Evolutionary conservation across 768 basidiomycete species (phyloP).

Genomic region (Tylopilus sp.): DNA sequence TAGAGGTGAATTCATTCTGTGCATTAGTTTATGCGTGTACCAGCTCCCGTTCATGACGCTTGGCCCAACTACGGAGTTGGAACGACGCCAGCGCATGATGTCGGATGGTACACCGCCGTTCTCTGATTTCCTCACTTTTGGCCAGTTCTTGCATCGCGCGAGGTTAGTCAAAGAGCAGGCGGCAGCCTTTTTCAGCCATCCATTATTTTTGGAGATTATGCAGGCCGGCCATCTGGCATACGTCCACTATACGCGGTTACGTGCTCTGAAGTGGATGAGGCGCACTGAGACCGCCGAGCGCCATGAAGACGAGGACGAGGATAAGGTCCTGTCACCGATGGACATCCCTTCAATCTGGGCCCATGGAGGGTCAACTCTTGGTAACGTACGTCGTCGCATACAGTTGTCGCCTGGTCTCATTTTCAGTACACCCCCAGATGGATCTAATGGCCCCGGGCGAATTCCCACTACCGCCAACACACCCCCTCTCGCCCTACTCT

Average conservation of each 20-base stretch:
- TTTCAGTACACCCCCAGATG: constrained; percentile 21
- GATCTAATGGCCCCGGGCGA: constrained; percentile 34
- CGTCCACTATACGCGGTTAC: neutral
- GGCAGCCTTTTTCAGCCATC: constrained; percentile 35
- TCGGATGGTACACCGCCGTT: constrained; percentile 36
- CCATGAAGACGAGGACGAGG: neutral
- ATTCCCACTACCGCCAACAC: constrained; percentile 31
- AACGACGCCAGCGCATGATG: neutral
- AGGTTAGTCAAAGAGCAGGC: constrained; percentile 37
- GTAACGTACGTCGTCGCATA: constrained; percentile 23
- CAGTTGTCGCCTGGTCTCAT: neutral
- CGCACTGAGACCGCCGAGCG: neutral
- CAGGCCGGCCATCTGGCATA: constrained; percentile 5
- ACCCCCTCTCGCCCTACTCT: constrained; percentile 23
- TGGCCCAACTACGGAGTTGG: constrained; percentile 6
- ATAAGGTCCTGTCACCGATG: neutral
- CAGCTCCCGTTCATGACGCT: constrained; percentile 48
- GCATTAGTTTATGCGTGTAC: constrained; percentile 39
- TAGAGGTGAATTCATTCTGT: constrained; percentile 38
- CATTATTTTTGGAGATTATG: constrained; percentile 44
- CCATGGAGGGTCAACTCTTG: constrained; percentile 24
- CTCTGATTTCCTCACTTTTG: constrained; percentile 37
- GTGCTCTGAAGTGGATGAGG: neutral
- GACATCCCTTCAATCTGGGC: constrained; percentile 11
- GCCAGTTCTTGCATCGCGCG: constrained; percentile 45